Conservation (phyloP, 2,329 filamentous ascomycete genomes). For the Aphanocladium album region DNA sequence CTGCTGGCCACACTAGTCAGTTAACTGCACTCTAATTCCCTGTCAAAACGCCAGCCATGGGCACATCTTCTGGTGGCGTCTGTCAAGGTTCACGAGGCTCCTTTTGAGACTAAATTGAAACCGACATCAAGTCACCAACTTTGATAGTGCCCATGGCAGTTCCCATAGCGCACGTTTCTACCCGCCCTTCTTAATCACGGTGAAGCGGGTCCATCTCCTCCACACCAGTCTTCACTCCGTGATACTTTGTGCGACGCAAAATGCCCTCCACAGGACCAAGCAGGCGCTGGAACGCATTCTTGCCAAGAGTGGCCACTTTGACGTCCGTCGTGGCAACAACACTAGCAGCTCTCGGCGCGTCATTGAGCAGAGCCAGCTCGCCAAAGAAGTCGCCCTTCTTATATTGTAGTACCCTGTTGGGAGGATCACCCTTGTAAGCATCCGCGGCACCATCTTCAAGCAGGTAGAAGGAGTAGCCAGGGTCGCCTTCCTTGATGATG, state of each 20-base stretch:
- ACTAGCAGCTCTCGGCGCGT: constrained; percentile 86
- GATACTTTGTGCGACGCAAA: constrained; percentile 73
- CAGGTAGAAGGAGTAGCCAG: constrained; percentile 86
- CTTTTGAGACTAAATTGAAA: neutral
- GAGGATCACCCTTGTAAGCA: constrained; percentile 72
- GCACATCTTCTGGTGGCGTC: neutral
- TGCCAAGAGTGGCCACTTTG: constrained; percentile 88
- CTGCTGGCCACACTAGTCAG: neutral
- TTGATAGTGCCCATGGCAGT: neutral
- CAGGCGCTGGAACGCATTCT: constrained; percentile 90
- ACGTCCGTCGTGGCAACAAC: constrained; percentile 79
- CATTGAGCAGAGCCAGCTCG: constrained; percentile 87
- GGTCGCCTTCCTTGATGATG: constrained; percentile 89
- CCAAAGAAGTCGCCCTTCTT: constrained; percentile 95
- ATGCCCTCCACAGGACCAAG: constrained; percentile 91
- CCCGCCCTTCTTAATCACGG: constrained; percentile 16
- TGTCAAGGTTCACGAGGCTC: neutral
- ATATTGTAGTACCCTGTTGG: constrained; percentile 72
- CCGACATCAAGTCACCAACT: neutral
- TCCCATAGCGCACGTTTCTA: neutral
- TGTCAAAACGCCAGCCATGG: constrained; percentile 3
- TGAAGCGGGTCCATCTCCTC: constrained; percentile 65
- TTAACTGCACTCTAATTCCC: neutral
- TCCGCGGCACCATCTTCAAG: constrained; percentile 83
- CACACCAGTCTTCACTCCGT: constrained; percentile 54